Evolutionary conservation across 202 grass and related monocot genomes (phyloP), one percentile per base, ranked within the genome.

Genomic region (Hordeum pubiflorum): DNA sequence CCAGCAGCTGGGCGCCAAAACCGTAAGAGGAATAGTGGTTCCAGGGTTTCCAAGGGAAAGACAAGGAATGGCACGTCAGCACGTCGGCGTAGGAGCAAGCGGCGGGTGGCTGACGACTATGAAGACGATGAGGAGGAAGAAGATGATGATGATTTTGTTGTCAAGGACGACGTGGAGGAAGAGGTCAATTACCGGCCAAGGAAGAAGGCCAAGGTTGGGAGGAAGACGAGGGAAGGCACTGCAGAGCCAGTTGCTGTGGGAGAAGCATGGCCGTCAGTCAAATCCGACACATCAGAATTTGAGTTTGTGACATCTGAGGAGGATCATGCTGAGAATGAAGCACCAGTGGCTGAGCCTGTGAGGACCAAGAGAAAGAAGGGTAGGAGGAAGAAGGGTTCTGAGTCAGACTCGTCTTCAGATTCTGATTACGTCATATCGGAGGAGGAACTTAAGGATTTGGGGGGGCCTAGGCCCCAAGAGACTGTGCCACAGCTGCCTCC

Each of bases 351-450:
- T 17, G 50, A 84, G 37, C 73, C 80, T 63, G 78, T 54, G 29
- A 50, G 48, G 50, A 81, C 69, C 48, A 66, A 70, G 38, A 66
- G 70, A 11, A 89, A 78, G 63, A 76, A 81, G 37, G 48, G 81
- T 11, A 82, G 79, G 81, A 94, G 72, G 87, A 85, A 77, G 60
- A 22, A 34, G 46, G 66, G 72, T 72, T 88, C 82, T 67, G 72
- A 67, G 63, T 90, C 83, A 10, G 87, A 89, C 7, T 91, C 69
- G 6, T 91, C 88, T 13, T 84, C 77, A 9, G 91, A 94, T 82
- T 87, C 75, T 69, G 92, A 94, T 83, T 94, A 83, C 77, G 78
- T 87, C 41, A 83, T 94, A 77, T 89, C 90, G 37, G 89, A 91
- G 58, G 89, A 87, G 36, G 80, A 87, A 75, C 66, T 85, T 61